Percentiles rank a stretch among this genome's conserved stretches.
Evolutionary conservation across 192 early-diverging fungal genomes (phyloP).

Genomic region (Podila verticillata): DNA sequence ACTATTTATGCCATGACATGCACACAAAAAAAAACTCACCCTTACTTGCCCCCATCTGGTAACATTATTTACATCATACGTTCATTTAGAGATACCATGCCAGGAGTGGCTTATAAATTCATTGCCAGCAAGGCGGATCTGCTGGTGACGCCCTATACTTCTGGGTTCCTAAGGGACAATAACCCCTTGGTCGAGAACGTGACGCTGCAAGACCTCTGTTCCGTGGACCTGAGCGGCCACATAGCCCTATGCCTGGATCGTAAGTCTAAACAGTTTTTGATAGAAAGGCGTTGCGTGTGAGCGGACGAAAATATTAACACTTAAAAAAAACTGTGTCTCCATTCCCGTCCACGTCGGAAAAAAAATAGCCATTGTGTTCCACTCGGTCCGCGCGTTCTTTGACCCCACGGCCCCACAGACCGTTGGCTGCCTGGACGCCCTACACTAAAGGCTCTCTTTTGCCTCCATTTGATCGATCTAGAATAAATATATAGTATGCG

Average conservation of each 20-base stretch:
- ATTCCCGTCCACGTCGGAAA: too few relatives aligned
- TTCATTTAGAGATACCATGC: too few relatives aligned
- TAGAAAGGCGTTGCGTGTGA: too few relatives aligned
- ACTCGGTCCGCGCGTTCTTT: background rate
- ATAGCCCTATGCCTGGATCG: background rate
- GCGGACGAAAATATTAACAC: too few relatives aligned
- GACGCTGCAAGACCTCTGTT: conserved; percentile 27
- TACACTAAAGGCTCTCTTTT: background rate
- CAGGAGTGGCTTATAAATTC: too few relatives aligned
- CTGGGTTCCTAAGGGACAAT: conserved; percentile 16
- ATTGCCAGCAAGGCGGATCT: too few relatives aligned
- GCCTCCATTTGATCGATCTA: background rate
- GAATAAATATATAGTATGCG: background rate
- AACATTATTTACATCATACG: background rate
- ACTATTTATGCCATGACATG: too few relatives aligned
- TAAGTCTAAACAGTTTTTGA: background rate
- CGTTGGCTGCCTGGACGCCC: conserved; percentile 4
- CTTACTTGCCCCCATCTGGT: too few relatives aligned
- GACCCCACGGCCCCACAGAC: background rate
- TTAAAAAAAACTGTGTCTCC: too few relatives aligned
- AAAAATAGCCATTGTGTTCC: background rate
- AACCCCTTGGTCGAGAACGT: conserved; percentile 24
- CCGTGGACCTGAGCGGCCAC: conserved; percentile 26
- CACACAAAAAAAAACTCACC: too few relatives aligned
- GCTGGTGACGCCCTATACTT: too few relatives aligned